Conservation (phyloP, 176 grass and related monocot genomes). For the Zoysia pacifica region DNA sequence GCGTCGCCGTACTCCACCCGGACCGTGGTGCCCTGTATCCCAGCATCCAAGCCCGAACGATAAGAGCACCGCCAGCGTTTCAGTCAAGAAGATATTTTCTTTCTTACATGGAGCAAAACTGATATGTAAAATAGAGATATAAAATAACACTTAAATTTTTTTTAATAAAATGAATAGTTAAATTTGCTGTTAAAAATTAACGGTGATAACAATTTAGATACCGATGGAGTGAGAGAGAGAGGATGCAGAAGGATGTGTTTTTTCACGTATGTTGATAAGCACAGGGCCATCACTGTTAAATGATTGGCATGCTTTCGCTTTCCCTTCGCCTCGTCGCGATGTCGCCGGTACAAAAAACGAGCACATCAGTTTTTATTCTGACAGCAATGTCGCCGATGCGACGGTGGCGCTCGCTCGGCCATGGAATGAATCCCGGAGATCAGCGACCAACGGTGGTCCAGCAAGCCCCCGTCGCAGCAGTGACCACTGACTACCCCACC, state of each 20-base stretch:
- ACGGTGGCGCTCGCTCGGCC: background rate
- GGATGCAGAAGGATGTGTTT: background rate
- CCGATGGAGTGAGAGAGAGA: too few relatives aligned
- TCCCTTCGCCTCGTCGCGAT: background rate
- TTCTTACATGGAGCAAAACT: too few relatives aligned
- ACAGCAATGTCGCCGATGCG: background rate
- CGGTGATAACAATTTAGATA: too few relatives aligned
- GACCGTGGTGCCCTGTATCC: conserved; percentile 71
- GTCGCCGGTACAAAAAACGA: background rate
- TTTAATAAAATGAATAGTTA: too few relatives aligned
- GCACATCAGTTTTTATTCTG: background rate
- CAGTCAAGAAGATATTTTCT: background rate
- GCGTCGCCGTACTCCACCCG: conserved; percentile 79
- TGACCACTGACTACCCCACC: too few relatives aligned
- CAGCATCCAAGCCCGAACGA: background rate
- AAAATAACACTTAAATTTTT: too few relatives aligned
- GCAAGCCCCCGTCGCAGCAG: too few relatives aligned
- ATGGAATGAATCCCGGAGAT: background rate
- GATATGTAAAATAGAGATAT: too few relatives aligned
- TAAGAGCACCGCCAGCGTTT: background rate
- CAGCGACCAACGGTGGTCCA: too few relatives aligned
- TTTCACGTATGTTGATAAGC: background rate
- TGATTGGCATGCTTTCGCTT: background rate
- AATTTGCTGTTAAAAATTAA: too few relatives aligned
- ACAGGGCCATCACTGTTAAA: background rate